phyloP scores from a whole-genome alignment of 139 green algal species.

The Chlorella sp. region DNA sequence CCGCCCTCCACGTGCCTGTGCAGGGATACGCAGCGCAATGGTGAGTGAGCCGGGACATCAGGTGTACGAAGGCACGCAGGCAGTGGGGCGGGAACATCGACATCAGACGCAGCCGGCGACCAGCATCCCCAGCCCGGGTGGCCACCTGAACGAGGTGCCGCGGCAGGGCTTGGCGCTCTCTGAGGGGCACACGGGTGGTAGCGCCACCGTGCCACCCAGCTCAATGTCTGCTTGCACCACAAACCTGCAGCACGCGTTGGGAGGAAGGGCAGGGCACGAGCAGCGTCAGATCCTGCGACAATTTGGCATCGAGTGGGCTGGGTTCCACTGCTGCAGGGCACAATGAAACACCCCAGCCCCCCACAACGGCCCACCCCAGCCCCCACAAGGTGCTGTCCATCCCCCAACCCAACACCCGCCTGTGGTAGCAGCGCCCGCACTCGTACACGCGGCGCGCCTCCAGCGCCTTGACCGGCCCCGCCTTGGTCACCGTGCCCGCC shows the following conservation, averaged over 20 bases:
- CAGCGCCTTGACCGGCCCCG: constrained; percentile 75
- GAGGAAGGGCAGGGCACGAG: not conserved
- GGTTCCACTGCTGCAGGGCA: too few relatives aligned
- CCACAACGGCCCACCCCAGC: not conserved
- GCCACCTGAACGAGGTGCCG: constrained; percentile 60
- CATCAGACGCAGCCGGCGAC: too few relatives aligned
- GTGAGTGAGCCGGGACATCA: not conserved
- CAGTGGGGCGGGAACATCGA: too few relatives aligned
- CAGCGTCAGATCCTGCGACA: too few relatives aligned
- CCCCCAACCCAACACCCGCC: not conserved
- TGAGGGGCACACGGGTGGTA: constrained; percentile 55
- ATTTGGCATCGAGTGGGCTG: too few relatives aligned
- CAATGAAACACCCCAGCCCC: too few relatives aligned
- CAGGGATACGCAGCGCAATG: not conserved
- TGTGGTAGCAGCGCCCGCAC: constrained; percentile 73
- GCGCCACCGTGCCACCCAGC: constrained; percentile 33
- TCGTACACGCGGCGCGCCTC: constrained; percentile 70
- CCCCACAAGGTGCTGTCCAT: not conserved
- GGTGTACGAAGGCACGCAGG: not conserved
- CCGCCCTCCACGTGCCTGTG: constrained; percentile 27
- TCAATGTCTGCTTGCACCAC: constrained; percentile 43
- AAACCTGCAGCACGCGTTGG: constrained; percentile 25
- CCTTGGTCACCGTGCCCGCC: constrained; percentile 76
- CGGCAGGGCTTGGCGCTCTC: constrained; percentile 50
- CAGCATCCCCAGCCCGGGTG: not conserved